These are phyloP conservation scores for Auxenochlorella pyrenoidosa DNA, from an alignment of 139 green algal species.

Conservation along the genomic window DNA sequence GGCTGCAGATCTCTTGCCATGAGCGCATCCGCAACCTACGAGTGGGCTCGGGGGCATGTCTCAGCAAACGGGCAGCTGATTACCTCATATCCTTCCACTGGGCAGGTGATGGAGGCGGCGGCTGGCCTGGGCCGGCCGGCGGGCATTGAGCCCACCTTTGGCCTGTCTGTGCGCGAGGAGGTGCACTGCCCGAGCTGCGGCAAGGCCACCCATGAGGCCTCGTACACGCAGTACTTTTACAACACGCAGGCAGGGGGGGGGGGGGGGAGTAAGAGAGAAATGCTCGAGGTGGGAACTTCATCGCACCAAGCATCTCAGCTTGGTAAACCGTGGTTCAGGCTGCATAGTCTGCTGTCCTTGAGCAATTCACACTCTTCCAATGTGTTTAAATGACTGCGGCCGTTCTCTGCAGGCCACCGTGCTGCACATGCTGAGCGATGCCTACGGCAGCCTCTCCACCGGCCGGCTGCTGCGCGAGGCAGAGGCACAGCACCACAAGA, in stretches of 20 bases:
- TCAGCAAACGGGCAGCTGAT: too few species aligned
- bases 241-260: not conserved
- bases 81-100: not conserved
- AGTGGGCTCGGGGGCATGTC: too few species aligned
- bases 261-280: not conserved
- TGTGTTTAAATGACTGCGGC: too few species aligned
- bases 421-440: not conserved
- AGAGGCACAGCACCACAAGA: not conserved
- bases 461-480: not conserved
- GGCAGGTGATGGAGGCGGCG: slow-evolving; percentile 10
- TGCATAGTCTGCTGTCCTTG: not conserved
- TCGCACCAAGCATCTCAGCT: not conserved
- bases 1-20: not conserved
- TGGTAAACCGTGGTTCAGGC: not conserved
- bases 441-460: not conserved
- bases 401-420: not conserved
- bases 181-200: slow-evolving; percentile 4
- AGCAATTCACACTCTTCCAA: not conserved
- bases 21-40: not conserved
- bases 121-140: too few species aligned
- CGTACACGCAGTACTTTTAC: slow-evolving; percentile 30
- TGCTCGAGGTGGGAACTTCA: not conserved
- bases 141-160: not conserved
- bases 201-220: slow-evolving; percentile 1
- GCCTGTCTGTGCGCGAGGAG: slow-evolving; percentile 2